Conservation (phyloP, 1,284 basidiomycete genomes). For the Cryptococcus sp. region DNA sequence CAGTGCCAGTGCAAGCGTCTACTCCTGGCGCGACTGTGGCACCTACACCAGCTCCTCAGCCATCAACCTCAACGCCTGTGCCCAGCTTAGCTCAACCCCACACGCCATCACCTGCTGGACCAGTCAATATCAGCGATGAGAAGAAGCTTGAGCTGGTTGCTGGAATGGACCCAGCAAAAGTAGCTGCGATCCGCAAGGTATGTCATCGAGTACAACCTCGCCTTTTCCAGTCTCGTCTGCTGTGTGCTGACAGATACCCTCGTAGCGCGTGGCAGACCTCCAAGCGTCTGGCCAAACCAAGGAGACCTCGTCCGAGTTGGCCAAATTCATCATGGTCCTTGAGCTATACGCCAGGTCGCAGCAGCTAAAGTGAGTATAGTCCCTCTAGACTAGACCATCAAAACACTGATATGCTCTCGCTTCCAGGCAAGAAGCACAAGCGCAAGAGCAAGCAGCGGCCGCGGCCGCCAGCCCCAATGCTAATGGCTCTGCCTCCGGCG, state of each 20-base stretch:
- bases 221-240: background rate
- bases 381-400: background rate
- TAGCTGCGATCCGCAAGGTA: constrained; percentile 37
- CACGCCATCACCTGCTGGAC: no score
- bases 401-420: background rate
- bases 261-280: constrained; percentile 40
- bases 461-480: background rate
- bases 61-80: no score
- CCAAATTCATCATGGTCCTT: constrained; percentile 38
- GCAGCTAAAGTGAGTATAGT: constrained; percentile 32
- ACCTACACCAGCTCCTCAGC: background rate
- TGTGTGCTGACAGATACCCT: constrained; percentile 7
- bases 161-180: constrained; percentile 36
- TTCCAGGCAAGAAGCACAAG: constrained; percentile 18
- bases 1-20: background rate
- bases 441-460: constrained; percentile 19
- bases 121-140: constrained; percentile 32
- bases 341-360: constrained; percentile 41
- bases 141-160: constrained; percentile 42
- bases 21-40: background rate
- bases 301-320: constrained; percentile 42
- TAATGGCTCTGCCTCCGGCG: background rate
- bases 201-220: constrained; percentile 4
- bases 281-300: constrained; percentile 44
- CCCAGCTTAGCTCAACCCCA: no score